Conservation (phyloP, 2,329 filamentous ascomycete genomes). For the Pseudopithomyces maydicus region DNA sequence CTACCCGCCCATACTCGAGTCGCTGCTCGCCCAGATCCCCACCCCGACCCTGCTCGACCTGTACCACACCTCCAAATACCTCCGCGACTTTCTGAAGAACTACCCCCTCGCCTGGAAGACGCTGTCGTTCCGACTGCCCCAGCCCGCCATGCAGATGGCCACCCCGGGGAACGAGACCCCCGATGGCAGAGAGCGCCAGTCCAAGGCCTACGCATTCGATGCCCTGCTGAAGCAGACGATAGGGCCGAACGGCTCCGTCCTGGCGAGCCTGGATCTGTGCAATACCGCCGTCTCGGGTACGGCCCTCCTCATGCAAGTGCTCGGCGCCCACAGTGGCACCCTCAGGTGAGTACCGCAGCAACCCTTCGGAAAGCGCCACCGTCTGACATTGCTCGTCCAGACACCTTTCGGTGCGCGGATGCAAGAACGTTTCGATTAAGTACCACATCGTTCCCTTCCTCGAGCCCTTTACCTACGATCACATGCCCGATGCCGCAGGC, state of each 20-base stretch:
- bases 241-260: slow-evolving; percentile 60
- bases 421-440: slow-evolving; percentile 68
- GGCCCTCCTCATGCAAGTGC: slow-evolving; percentile 60
- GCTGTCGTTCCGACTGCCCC: slow-evolving; percentile 61
- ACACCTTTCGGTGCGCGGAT: slow-evolving; percentile 65
- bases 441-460: slow-evolving; percentile 67
- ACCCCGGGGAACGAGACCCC: slow-evolving; percentile 48
- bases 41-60: slow-evolving; percentile 62
- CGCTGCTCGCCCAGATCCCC: slow-evolving; percentile 61
- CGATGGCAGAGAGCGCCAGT: slow-evolving; percentile 52
- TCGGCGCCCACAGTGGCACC: slow-evolving; percentile 59
- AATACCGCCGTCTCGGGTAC: slow-evolving; percentile 65
- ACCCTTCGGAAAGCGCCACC: not conserved
- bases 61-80: slow-evolving; percentile 62
- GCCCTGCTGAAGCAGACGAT: slow-evolving; percentile 61
- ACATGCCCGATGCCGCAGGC: slow-evolving; percentile 49
- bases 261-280: slow-evolving; percentile 63
- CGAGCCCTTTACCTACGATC: slow-evolving; percentile 48
- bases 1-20: slow-evolving; percentile 63
- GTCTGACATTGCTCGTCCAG: not conserved
- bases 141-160: slow-evolving; percentile 43
- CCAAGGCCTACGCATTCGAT: slow-evolving; percentile 63
- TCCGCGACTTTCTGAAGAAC: slow-evolving; percentile 59
- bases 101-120: slow-evolving; percentile 67
- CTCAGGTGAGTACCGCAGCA: slow-evolving; percentile 43